These are phyloP conservation scores for Claviceps cyperi DNA, from an alignment of 2,329 filamentous ascomycete genomes.

Conservation along the genomic window DNA sequence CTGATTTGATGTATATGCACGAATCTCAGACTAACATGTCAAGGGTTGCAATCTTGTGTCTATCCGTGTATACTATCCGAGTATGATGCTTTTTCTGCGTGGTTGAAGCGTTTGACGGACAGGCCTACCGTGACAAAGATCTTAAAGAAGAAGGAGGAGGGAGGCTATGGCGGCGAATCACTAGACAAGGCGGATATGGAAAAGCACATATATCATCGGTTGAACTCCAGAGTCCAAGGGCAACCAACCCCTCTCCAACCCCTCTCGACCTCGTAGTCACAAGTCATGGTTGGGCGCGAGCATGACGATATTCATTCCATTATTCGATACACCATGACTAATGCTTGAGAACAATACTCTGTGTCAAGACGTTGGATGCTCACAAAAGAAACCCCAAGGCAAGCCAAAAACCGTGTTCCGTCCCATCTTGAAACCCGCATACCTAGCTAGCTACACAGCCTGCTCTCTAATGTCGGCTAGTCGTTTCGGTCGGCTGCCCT, in stretches of 20 bases:
- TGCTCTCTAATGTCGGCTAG: background rate
- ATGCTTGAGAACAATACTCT: background rate
- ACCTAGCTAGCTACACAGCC: background rate
- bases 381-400: background rate
- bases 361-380: background rate
- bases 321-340: background rate
- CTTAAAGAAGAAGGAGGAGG: constrained; percentile 2
- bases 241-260: no score
- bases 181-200: no score
- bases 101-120: constrained; percentile 1
- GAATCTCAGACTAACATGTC: no score
- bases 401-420: background rate
- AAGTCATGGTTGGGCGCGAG: no score
- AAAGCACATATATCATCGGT: no score
- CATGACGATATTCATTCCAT: no score
- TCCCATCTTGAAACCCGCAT: background rate
- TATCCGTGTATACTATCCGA: background rate
- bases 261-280: no score
- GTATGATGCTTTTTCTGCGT: constrained; percentile 2
- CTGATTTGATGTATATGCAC: no score
- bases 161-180: background rate
- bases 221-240: no score
- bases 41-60: no score
- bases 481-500: background rate
- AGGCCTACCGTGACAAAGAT: constrained; percentile 1